Percentiles rank a stretch among this genome's conserved stretches.
phyloP scores from a whole-genome alignment of 495 filamentous ascomycete genomes.

The Lichina pygmaea region DNA sequence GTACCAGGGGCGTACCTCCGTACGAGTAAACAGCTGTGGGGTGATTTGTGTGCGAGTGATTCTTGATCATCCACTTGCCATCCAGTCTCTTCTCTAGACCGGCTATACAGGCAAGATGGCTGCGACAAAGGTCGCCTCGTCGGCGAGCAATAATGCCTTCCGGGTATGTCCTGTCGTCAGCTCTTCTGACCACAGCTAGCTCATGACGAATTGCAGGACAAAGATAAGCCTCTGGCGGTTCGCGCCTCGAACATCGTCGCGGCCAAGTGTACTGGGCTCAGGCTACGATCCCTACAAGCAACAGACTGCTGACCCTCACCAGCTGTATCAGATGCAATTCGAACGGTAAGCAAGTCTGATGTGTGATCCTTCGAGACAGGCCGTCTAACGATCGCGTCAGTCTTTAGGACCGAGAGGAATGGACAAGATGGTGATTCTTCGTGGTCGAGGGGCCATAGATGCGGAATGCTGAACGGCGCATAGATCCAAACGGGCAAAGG shows the following conservation, averaged over 20 bases:
- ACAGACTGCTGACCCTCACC: neutral
- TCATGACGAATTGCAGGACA: conserved; percentile 33
- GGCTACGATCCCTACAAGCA: too few relatives aligned
- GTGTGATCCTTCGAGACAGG: neutral
- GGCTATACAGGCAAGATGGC: neutral
- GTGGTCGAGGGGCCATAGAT: neutral
- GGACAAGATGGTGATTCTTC: conserved; percentile 61
- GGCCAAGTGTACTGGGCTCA: conserved; percentile 46
- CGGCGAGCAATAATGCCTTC: conserved; percentile 37
- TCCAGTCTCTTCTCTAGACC: too few relatives aligned
- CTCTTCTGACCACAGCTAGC: neutral
- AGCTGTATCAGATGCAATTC: conserved; percentile 93
- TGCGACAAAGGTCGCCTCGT: neutral
- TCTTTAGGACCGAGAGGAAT: conserved; percentile 54
- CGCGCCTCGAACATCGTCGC: conserved; percentile 88
- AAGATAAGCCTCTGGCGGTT: conserved; percentile 95
- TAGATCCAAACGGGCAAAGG: conserved; percentile 84
- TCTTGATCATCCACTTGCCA: too few relatives aligned
- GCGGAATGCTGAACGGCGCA: neutral
- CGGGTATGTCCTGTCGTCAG: conserved; percentile 26
- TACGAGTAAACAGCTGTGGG: too few relatives aligned
- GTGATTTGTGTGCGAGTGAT: too few relatives aligned
- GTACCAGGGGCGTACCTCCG: too few relatives aligned
- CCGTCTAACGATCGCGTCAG: conserved; percentile 12
- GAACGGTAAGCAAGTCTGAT: conserved; percentile 28